Conservation (phyloP, 1,284 basidiomycete species). For the Pseudozyma thailandica region DNA sequence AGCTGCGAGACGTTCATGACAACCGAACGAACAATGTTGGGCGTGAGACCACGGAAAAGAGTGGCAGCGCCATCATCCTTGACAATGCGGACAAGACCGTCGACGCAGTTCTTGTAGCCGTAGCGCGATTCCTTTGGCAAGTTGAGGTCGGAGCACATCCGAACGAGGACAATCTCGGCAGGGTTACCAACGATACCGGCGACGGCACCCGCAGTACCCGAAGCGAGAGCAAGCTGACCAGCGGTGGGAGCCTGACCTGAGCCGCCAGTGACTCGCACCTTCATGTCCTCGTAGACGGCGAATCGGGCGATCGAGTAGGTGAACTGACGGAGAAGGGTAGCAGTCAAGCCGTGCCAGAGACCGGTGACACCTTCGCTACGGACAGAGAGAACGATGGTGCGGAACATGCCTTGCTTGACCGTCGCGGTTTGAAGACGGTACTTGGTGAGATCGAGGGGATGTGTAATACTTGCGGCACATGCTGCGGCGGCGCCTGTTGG, state of each 20-base stretch:
- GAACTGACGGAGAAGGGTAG: constrained; percentile 64
- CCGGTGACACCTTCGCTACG: constrained; percentile 53
- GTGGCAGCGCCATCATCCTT: constrained; percentile 70
- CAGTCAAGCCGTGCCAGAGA: constrained; percentile 64
- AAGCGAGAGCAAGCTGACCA: constrained; percentile 52
- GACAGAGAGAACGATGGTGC: constrained; percentile 48
- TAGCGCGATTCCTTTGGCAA: constrained; percentile 60
- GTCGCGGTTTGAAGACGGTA: constrained; percentile 68
- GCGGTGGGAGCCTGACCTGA: constrained; percentile 28
- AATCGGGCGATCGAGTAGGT: constrained; percentile 67
- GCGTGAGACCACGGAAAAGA: constrained; percentile 70
- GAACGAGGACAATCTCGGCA: constrained; percentile 72
- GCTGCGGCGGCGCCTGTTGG: constrained; percentile 41
- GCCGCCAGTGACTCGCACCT: constrained; percentile 34
- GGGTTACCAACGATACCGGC: constrained; percentile 64
- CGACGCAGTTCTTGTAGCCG: constrained; percentile 69
- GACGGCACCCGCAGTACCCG: constrained; percentile 60
- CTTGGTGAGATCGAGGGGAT: constrained; percentile 68
- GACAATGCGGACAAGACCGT: constrained; percentile 71
- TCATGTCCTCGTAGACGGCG: constrained; percentile 66
- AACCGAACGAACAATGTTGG: constrained; percentile 71
- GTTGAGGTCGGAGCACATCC: constrained; percentile 69
- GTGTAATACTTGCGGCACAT: constrained; percentile 61
- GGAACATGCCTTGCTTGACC: constrained; percentile 51
- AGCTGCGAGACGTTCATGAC: constrained; percentile 71